These are phyloP conservation scores for Fusarium tricinctum DNA, from an alignment of 2,329 filamentous ascomycete species.

Conservation along the genomic window DNA sequence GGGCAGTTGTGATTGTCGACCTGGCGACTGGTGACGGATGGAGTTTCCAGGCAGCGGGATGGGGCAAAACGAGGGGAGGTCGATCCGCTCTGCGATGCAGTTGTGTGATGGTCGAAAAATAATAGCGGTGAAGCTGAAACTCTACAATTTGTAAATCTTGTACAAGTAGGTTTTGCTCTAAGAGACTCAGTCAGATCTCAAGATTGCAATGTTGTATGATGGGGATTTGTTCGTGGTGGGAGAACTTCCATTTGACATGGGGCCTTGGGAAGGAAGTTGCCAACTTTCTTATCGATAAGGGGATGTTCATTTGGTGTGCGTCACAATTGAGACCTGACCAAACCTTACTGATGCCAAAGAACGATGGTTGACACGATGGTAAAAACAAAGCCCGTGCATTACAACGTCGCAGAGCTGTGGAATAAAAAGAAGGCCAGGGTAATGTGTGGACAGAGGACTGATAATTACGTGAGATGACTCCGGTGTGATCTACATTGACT, in stretches of 20 bases:
- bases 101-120: conserved; percentile 14
- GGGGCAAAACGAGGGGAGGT: conserved; percentile 40
- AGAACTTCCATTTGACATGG: conserved; percentile 35
- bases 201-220: conserved; percentile 44
- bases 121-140: conserved; percentile 6
- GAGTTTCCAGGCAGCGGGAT: conserved; percentile 31
- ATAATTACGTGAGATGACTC: neutral
- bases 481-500: neutral
- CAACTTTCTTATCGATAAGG: conserved; percentile 54
- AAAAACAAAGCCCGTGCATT: neutral
- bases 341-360: conserved; percentile 2
- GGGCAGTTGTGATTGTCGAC: conserved; percentile 20
- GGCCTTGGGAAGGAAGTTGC: conserved; percentile 37
- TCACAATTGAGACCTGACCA: conserved; percentile 10
- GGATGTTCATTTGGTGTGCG: conserved; percentile 14
- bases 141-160: conserved; percentile 7
- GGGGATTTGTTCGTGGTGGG: conserved; percentile 44
- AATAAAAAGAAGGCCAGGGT: neutral
- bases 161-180: conserved; percentile 3
- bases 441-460: neutral
- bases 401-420: neutral
- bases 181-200: conserved; percentile 25
- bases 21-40: conserved; percentile 27
- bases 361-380: neutral
- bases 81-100: conserved; percentile 19